phyloP scores from a whole-genome alignment of 179 eudicot species.

The Drosera spatulata region DNA sequence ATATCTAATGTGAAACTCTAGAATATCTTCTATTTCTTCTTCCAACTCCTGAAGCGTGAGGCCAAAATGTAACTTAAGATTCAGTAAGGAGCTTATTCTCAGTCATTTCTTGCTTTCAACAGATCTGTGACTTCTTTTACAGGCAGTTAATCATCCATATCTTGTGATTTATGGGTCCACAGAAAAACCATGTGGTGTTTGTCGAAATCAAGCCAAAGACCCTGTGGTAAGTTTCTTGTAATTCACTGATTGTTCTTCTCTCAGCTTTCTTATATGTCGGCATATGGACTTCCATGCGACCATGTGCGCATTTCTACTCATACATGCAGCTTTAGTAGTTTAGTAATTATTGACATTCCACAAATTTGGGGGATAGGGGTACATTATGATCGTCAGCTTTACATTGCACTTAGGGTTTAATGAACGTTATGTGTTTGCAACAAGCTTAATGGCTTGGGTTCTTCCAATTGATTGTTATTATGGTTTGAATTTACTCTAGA shows the following conservation, averaged over 20 bases:
- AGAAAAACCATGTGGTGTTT: conserved; percentile 60
- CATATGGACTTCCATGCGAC: too few relatives aligned
- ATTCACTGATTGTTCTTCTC: not conserved
- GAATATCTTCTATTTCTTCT: not conserved
- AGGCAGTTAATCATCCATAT: conserved; percentile 99
- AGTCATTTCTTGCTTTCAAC: conserved; percentile 2
- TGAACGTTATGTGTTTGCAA: too few relatives aligned
- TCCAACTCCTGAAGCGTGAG: not conserved
- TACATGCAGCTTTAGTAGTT: too few relatives aligned
- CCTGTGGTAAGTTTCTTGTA: conserved; percentile 41
- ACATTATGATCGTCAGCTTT: too few relatives aligned
- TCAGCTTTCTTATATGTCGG: not conserved
- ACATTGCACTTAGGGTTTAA: too few relatives aligned
- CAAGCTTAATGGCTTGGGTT: too few relatives aligned
- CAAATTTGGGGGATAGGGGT: too few relatives aligned
- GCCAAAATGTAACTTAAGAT: not conserved
- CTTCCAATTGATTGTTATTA: too few relatives aligned
- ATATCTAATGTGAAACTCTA: too few relatives aligned
- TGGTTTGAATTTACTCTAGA: too few relatives aligned
- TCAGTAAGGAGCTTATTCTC: not conserved
- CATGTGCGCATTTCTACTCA: too few relatives aligned
- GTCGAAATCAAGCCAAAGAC: conserved; percentile 78
- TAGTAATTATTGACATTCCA: too few relatives aligned
- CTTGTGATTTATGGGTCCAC: conserved; percentile 61
- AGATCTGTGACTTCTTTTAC: conserved; percentile 8